Base-by-base conservation (phyloP, 345 rosid species). In the Ceriops tagal region DNA sequence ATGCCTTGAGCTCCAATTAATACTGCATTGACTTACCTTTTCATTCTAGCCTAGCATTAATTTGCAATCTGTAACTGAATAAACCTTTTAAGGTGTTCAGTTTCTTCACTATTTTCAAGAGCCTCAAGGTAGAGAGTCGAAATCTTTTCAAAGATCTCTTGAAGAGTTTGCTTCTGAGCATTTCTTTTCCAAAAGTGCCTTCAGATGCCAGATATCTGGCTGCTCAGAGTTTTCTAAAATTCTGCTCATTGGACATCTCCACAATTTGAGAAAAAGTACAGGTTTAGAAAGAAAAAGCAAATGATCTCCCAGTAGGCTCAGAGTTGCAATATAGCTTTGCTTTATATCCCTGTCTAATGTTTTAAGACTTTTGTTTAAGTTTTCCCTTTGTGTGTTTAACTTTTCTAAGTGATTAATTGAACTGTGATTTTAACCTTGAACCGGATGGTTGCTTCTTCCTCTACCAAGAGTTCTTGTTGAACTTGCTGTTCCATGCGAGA, bases 401-500 rank as follows among this genome's bases (percentile, higher is more conserved):
- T 27, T 76, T 43, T 72, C 49, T 53, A 47, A 66, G 64, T 21
- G 19, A 49, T 53, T 56, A n/a, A 51, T 65, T 39, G 35, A 76
- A 65, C 20, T 52, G 55, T 35, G 6, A 20, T 52, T 66, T 63
- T 11, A 34, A 65, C 67, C 21, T 66, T 71, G 64, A 47, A 68
- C 37, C 61, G 8, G 52, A 27, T 65, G 34, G 31, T 65, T 51
- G 20, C 58, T 76, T 77, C 28, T 47, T 58, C 34, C 32, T 63
- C 3, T 35, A 71, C 59, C 64, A 80, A 92, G 99, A 78, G 86
- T 83, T 73, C 31, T 83, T 70, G 81, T 88, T 49, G 93, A 92
- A 68, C 92, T 95, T 73, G 92, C 99, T 57, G 69, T 92, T 75
- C 90, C 93, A 22, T 95, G 99, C 43, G 86, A 89, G 86, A 83